Base-by-base conservation (phyloP, 306 rosid genomes). In the Gastrolobium villosum region DNA sequence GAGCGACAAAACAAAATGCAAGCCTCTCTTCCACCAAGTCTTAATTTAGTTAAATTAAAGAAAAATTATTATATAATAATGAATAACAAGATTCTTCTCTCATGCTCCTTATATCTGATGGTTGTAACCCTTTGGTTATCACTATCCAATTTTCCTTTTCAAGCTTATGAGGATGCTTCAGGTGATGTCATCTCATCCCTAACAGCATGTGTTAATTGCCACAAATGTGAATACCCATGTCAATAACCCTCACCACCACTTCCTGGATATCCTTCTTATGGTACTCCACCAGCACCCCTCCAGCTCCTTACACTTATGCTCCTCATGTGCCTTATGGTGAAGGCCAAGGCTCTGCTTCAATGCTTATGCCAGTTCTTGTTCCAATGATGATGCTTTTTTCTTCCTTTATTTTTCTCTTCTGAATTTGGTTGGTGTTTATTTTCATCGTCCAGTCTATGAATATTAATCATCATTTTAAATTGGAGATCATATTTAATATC, bases 221-320 rank as follows among this genome's bases (percentile, higher is more conserved):
- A 2, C 70, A 15, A 70, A 79, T 79, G 83, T 79, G 78, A 70
- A 1, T n/a, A 48, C 39, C 63, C 78, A 28, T 79, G 83, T 61
- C 73, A 79, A 59, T 65, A 49, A 4, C 66, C 60, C 20, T 31
- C 60, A 11, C 59, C 60, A 48, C 43, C 83, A 30, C 46, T 43
- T 55, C 41, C 32, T 4, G 81, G 9, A 26, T 6, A 32, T 30
- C 60, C 81, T 54, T 65, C 67, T 20, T 57, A 45, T 36, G 76
- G 26, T 6, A 14, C 40, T 35, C 63, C 77, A 3, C 48, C 72
- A 10, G 56, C 73, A 28, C 69, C 13, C 76, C 82, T 5, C 70
- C 44, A 26, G 14, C 41, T 36, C 48, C 79, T 15, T 41, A 73
- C 65, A 39, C 52, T 11, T 43, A 5, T 1, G 9, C 67, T 0